These are phyloP conservation scores for Gossypium davidsonii DNA, from an alignment of 441 rosid genomes.

Conservation along the genomic window DNA sequence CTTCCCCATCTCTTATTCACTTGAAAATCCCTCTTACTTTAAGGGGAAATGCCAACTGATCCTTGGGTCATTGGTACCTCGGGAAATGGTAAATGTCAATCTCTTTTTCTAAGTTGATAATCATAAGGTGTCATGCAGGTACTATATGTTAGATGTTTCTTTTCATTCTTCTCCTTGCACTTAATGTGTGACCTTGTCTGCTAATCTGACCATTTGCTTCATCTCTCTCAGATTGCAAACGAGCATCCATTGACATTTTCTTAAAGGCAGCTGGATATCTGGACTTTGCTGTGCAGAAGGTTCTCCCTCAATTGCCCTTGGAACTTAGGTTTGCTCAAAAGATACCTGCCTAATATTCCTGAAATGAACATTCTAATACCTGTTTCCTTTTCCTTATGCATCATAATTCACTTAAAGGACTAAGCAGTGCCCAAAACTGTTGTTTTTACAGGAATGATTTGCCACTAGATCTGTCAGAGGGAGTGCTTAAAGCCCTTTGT, in stretches of 20 bases:
- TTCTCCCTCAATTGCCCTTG: slow-evolving; percentile 32
- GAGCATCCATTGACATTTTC: slow-evolving; percentile 35
- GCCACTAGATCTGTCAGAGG: slow-evolving; percentile 40
- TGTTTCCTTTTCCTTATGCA: neutral
- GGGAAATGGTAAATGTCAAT: neutral
- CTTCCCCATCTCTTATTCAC: neutral
- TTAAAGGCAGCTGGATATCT: slow-evolving; percentile 43
- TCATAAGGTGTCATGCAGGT: neutral
- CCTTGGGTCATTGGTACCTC: neutral
- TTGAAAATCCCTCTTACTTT: slow-evolving; percentile 3
- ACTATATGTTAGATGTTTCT: neutral
- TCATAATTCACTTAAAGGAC: neutral
- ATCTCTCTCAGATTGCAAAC: slow-evolving; percentile 25
- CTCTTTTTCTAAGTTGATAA: neutral
- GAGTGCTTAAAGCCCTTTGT: slow-evolving; percentile 39
- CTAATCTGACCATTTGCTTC: neutral
- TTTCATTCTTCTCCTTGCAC: neutral
- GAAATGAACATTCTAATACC: neutral
- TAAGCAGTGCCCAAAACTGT: neutral
- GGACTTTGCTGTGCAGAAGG: slow-evolving; percentile 35
- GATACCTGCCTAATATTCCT: neutral
- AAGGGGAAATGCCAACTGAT: slow-evolving; percentile 3
- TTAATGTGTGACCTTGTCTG: neutral
- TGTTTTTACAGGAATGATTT: slow-evolving; percentile 27
- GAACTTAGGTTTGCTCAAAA: slow-evolving; percentile 29